Evolutionary conservation across 805 yeast genomes (phyloP), one percentile per base, ranked within the genome.

Genomic region (Lachancea mirantina): DNA sequence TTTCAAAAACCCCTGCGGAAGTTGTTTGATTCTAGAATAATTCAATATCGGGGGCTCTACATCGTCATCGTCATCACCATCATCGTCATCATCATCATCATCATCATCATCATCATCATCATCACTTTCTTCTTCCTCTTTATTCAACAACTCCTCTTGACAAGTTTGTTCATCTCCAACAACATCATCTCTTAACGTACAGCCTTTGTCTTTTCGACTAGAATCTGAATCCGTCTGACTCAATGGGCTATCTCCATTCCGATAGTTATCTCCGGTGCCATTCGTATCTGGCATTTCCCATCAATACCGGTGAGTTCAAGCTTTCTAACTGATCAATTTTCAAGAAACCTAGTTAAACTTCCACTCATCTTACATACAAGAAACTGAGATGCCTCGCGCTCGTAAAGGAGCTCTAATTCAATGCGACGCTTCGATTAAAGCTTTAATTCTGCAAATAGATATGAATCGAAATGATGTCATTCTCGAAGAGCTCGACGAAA

Each of bases 361-460:
- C 7, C n/a, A 17, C 19, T 8, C 8, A 9, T 9, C 8, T 9
- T 6, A n/a, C n/a, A n/a, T n/a, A 26, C 11, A 14, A 6, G 20
- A 11, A 6, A 26, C 17, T n/a, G 13, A 11, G 11, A 56, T 67
- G 78, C 72, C 77, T 2, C 61, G 75, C 40, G 78, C 78, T 23
- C 64, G 74, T 26, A 70, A 67, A 49, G 78, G 78, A 32, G 64
- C 71, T 3, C 47, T 74, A 28, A 57, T 74, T 11, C 68, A 71
- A 42, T 74, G 96, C 55, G 98, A 89, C 55, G 97, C 98, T 2
- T 84, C 96, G 1, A 87, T 89, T 42, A 72, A 77, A 42, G 95
- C 97, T 0, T 65, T 89, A 30, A 84, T 89, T 2, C 61, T 89
- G 14, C 81, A 78, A 52, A 81, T 89, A 26, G 97, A 92, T 56